These are phyloP conservation scores for Elsinoe necatrix DNA, from an alignment of 2,329 filamentous ascomycete genomes.

Conservation along the genomic window DNA sequence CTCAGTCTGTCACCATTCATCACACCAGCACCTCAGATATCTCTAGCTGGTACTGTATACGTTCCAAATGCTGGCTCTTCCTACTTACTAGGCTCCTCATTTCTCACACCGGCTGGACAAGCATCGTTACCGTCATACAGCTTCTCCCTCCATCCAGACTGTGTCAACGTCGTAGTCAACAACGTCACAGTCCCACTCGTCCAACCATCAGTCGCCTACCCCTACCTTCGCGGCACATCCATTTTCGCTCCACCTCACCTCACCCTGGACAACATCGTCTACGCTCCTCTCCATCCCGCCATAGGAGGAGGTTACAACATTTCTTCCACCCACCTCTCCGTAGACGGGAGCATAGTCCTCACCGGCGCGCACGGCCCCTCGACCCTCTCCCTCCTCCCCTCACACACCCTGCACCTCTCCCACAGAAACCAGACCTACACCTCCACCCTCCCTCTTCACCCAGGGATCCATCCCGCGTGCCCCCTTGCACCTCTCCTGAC, in stretches of 20 bases:
- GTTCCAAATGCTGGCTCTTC: slow-evolving; percentile 28
- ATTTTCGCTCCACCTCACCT: slow-evolving; percentile 7
- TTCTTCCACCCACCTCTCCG: slow-evolving; percentile 23
- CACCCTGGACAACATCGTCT: neutral
- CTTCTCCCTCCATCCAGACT: slow-evolving; percentile 22
- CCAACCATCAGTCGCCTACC: slow-evolving; percentile 20
- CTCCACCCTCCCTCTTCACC: slow-evolving; percentile 21
- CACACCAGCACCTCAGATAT: slow-evolving; percentile 27
- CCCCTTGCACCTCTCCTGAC: slow-evolving; percentile 27
- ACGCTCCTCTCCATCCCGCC: neutral
- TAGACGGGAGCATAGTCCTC: slow-evolving; percentile 23
- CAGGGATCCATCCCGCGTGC: slow-evolving; percentile 20
- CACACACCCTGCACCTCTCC: slow-evolving; percentile 24
- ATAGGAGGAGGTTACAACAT: slow-evolving; percentile 26
- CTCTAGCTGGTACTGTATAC: slow-evolving; percentile 26
- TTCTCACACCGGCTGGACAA: slow-evolving; percentile 22
- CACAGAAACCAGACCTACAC: slow-evolving; percentile 31
- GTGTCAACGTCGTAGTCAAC: slow-evolving; percentile 22
- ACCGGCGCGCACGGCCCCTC: slow-evolving; percentile 23
- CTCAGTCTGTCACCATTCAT: slow-evolving; percentile 26
- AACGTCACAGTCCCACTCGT: slow-evolving; percentile 23
- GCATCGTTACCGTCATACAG: slow-evolving; percentile 22
- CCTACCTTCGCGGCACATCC: neutral
- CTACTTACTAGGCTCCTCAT: slow-evolving; percentile 23
- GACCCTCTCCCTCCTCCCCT: slow-evolving; percentile 26